A percentile compares a stretch with the other conserved stretches of the same genome.
These are phyloP conservation scores for Uronychia binucleata DNA, from an alignment of 73 alveolate genomes.

Conservation along the genomic window DNA sequence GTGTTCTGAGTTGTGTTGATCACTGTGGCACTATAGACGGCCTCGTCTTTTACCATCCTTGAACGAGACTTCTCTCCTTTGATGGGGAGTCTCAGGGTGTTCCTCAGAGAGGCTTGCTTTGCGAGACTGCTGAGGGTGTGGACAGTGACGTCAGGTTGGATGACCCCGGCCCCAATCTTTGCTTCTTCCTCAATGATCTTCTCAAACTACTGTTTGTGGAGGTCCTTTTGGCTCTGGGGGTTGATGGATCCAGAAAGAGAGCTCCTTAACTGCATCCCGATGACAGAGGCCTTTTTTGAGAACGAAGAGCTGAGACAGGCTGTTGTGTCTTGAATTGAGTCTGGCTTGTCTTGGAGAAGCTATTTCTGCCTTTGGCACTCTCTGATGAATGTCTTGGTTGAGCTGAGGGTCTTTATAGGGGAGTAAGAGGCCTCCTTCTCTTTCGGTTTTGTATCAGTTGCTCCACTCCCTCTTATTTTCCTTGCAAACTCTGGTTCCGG, in stretches of 20 bases:
- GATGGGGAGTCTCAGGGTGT: not conserved
- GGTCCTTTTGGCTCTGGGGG: not conserved
- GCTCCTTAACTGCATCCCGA: not conserved
- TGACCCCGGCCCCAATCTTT: not conserved
- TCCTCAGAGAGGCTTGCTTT: not conserved
- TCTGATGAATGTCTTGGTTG: not conserved
- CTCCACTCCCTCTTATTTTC: not conserved
- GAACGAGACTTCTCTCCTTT: not conserved
- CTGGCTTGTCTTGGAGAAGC: not conserved
- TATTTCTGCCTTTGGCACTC: no score
- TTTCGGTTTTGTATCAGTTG: not conserved
- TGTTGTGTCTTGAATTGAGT: not conserved
- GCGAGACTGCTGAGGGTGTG: not conserved
- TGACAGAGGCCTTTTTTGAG: not conserved
- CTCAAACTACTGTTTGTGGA: not conserved
- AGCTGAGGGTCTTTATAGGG: not conserved
- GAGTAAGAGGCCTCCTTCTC: not conserved
- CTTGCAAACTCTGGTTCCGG: not conserved
- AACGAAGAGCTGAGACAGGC: not conserved
- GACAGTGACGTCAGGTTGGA: not conserved
- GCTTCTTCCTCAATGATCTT: not conserved
- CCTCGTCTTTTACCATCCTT: not conserved
- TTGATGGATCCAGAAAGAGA: not conserved
- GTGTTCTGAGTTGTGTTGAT: no score
- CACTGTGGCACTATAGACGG: not conserved